Base-by-base conservation (phyloP, 1,284 basidiomycete species). In the Anthracocystis walkeri region DNA sequence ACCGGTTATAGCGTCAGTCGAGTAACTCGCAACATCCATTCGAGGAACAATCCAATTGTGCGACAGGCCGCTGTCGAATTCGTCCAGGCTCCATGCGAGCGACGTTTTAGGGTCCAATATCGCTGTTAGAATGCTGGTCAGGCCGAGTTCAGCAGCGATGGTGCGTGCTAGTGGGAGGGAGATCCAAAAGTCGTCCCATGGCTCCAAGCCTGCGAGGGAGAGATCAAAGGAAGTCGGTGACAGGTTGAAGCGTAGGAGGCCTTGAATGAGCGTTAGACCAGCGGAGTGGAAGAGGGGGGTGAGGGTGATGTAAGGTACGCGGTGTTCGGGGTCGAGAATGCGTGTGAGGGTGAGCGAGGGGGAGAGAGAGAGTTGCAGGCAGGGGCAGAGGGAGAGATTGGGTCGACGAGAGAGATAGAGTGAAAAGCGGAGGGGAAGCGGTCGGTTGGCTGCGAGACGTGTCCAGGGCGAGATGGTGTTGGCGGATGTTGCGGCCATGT, bases 251-350 rank as follows among this genome's bases (percentile, higher is more conserved):
- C 55, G 56, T 2, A 77, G 51, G 4, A 77, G 42, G 4, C 75
- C 75, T 46, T 69, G 51, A 18, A 77, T 57, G 27, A 67, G 27
- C 2, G 66, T 58, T 12, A 66, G 31, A 1, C 60, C 65, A 0
- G 56, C 40, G 6, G 64, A 53, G 18, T 41, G 41, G n/a, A 77
- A 23, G 23, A 77, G 51, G 0, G 62, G 58, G 6, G 59, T 35
- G 5, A 77, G 75, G 3, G 71, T 60, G 42, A 77, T 49, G 52
- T 69, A 77, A 0, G 75, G 75, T 4, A 58, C 38, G 3, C 60
- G 54, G 21, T 74, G 70, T 25, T 77, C 75, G 0, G 75, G 75
- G 29, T 77, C 75, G 5, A 77, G 55, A 40, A 77, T 74, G 14
- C 75, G 65, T 0, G 63, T 58, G 11, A 73, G 58, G 1, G 59